A percentile compares a stretch with the other conserved stretches of the same genome.
Conservation (phyloP, 768 basidiomycete species). For the Calocybe indica region DNA sequence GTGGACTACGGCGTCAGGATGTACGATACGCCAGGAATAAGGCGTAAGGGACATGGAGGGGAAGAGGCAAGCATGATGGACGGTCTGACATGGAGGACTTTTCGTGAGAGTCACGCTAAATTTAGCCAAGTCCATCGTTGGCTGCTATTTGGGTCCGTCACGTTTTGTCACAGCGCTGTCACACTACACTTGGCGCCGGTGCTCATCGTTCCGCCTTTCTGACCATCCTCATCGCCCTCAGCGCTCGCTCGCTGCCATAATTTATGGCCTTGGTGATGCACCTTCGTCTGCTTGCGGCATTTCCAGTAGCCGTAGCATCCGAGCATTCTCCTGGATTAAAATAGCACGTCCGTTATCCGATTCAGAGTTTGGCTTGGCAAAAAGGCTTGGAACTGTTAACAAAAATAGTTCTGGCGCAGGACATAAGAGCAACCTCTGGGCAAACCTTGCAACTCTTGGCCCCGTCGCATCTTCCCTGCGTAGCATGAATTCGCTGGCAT, state of each 20-base stretch:
- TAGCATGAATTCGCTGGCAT: slow-evolving; percentile 29
- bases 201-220: not conserved
- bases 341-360: slow-evolving; percentile 23
- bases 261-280: not conserved
- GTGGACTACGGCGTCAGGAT: slow-evolving; percentile 21
- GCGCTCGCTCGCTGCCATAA: not conserved
- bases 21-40: slow-evolving; percentile 31
- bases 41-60: slow-evolving; percentile 6
- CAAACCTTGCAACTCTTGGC: slow-evolving; percentile 32
- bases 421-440: slow-evolving; percentile 40
- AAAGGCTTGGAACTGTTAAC: slow-evolving; percentile 34
- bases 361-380: slow-evolving; percentile 34
- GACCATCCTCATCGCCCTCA: not conserved
- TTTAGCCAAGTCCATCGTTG: slow-evolving; percentile 20
- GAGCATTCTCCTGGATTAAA: slow-evolving; percentile 20
- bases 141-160: slow-evolving; percentile 26
- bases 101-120: slow-evolving; percentile 7
- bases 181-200: not conserved
- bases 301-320: slow-evolving; percentile 1
- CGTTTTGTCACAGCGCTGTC: slow-evolving; percentile 14
- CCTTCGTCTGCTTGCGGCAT: no score
- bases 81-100: not conserved
- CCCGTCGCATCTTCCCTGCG: slow-evolving; percentile 23
- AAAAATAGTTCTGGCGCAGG: slow-evolving; percentile 40
- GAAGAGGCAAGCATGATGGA: not conserved